phyloP scores from a whole-genome alignment of 495 filamentous ascomycete genomes.

The Podospora anserina region DNA sequence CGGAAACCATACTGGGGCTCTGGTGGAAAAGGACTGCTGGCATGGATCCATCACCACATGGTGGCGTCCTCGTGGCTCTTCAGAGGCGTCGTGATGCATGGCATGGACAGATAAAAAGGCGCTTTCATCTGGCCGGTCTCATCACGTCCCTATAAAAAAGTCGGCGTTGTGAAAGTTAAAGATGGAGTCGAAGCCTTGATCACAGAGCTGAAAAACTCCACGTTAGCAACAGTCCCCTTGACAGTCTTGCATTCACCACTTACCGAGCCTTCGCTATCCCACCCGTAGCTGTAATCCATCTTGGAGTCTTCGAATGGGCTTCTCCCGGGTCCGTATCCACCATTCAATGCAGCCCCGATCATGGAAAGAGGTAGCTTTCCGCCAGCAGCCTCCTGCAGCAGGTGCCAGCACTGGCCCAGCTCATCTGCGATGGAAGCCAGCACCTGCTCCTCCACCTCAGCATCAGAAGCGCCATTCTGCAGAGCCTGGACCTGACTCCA shows the following conservation, averaged over 20 bases:
- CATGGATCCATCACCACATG: not conserved
- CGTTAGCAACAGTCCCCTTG: not conserved
- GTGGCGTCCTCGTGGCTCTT: not conserved
- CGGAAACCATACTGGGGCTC: not conserved
- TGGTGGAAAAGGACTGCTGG: not conserved
- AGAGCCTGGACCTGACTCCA: slow-evolving; percentile 45
- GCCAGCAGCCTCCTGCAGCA: slow-evolving; percentile 24
- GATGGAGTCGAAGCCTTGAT: slow-evolving; percentile 29
- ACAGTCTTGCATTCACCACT: slow-evolving; percentile 5
- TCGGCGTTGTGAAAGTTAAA: slow-evolving; percentile 29
- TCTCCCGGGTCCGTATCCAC: not conserved
- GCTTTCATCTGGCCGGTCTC: too few species aligned
- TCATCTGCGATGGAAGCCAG: slow-evolving; percentile 27
- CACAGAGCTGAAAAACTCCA: slow-evolving; percentile 12
- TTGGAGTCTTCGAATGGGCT: slow-evolving; percentile 7
- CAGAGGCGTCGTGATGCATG: not conserved
- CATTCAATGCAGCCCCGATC: slow-evolving; percentile 6
- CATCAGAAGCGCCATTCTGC: slow-evolving; percentile 29
- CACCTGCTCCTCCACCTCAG: slow-evolving; percentile 30
- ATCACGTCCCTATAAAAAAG: slow-evolving; percentile 26
- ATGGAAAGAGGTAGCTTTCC: not conserved
- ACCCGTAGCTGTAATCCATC: not conserved
- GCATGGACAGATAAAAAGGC: too few species aligned
- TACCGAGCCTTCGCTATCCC: slow-evolving; percentile 25
- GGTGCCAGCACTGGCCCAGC: slow-evolving; percentile 19